Conservation (phyloP, 352 stramenopile species). For the Blastocystis hominis region DNA sequence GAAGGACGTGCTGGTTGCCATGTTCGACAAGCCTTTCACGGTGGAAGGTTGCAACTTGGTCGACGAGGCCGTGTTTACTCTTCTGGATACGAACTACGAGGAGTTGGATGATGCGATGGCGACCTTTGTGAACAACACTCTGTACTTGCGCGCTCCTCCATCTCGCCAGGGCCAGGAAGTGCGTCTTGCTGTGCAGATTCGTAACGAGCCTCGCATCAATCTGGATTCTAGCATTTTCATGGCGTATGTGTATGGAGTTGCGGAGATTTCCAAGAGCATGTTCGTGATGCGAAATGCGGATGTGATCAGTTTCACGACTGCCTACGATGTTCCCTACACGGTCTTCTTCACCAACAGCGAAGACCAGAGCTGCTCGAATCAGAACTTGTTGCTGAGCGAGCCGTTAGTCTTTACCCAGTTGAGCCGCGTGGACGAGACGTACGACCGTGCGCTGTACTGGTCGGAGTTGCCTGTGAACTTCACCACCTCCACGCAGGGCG, state of each 20-base stretch:
- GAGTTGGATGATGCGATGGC: neutral
- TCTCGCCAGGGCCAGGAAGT: constrained; percentile 26
- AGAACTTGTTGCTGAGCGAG: neutral
- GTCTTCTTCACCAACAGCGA: constrained; percentile 35
- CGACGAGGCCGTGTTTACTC: neutral
- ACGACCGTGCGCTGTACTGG: constrained; percentile 17
- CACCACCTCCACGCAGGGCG: neutral
- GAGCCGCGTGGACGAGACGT: neutral
- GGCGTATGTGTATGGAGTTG: constrained; percentile 8
- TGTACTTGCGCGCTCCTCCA: neutral
- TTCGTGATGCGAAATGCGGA: constrained; percentile 34
- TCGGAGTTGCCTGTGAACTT: constrained; percentile 2
- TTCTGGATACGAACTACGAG: constrained; percentile 22
- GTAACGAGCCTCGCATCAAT: constrained; percentile 44
- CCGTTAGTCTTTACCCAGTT: constrained; percentile 5
- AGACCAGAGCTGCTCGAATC: constrained; percentile 26
- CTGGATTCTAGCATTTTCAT: constrained; percentile 32
- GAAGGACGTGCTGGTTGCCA: constrained; percentile 3
- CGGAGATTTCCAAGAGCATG: neutral
- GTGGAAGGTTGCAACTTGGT: constrained; percentile 38
- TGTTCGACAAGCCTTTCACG: neutral
- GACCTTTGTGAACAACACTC: neutral
- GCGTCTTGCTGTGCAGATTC: constrained; percentile 18
- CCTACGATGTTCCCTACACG: constrained; percentile 21
- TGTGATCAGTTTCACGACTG: constrained; percentile 13